phyloP scores from a whole-genome alignment of 208 protist species.

The Angomonas deanei region DNA sequence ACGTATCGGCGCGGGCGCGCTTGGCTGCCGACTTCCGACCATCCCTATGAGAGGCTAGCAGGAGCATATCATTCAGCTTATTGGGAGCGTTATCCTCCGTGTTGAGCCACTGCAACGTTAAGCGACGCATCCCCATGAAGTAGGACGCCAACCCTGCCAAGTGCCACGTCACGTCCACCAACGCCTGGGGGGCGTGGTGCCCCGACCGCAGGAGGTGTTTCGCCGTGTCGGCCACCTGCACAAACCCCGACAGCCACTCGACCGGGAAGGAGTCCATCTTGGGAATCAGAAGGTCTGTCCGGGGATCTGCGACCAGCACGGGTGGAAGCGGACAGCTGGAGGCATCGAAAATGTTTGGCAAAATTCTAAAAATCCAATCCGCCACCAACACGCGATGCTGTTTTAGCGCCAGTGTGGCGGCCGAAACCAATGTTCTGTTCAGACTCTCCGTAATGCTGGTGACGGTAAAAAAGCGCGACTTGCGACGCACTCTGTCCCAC shows the following conservation, averaged over 20 bases:
- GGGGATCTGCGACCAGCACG: not conserved
- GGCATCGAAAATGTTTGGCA: not conserved
- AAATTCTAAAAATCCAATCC: not conserved
- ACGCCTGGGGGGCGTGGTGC: constrained; percentile 24
- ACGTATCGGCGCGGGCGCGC: no score
- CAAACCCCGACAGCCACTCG: constrained; percentile 41
- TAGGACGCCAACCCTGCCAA: constrained; percentile 45
- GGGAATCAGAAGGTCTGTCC: not conserved
- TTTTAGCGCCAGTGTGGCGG: not conserved
- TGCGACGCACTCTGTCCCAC: not conserved
- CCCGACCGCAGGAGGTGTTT: constrained; percentile 35
- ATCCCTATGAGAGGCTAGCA: not conserved
- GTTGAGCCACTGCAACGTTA: constrained; percentile 1
- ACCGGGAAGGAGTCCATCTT: constrained; percentile 13
- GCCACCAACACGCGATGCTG: not conserved
- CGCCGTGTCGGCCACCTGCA: constrained; percentile 29
- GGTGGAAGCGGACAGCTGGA: not conserved
- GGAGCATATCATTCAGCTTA: not conserved
- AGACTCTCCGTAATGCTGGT: not conserved
- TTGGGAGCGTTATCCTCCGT: not conserved
- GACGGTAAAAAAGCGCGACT: not conserved
- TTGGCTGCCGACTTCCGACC: not conserved
- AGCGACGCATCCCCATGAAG: constrained; percentile 11
- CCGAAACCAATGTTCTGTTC: not conserved
- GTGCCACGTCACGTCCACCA: constrained; percentile 42